phyloP scores from a whole-genome alignment of 352 stramenopile species.

The Phytophthora ramorum region DNA sequence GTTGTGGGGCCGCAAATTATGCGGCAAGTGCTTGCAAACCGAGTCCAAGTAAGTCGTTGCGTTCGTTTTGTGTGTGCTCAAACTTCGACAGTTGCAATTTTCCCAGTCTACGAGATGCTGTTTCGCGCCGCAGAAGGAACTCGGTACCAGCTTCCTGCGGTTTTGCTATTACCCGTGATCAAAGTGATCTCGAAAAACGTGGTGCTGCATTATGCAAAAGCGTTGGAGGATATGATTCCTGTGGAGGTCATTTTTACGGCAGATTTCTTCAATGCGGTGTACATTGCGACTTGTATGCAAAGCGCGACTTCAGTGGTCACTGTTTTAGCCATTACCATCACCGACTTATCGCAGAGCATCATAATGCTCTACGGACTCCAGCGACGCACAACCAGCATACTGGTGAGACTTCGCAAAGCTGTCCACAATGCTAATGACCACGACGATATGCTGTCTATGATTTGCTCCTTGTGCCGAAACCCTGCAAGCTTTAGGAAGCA shows the following conservation, averaged over 20 bases:
- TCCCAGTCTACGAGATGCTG: slow-evolving; percentile 30
- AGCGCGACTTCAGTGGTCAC: slow-evolving; percentile 11
- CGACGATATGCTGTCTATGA: slow-evolving; percentile 19
- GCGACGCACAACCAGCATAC: slow-evolving; percentile 3
- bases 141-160: slow-evolving; percentile 7
- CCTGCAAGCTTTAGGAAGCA: slow-evolving; percentile 16
- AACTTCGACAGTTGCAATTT: slow-evolving; percentile 24
- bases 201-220: slow-evolving; percentile 11
- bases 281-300: slow-evolving; percentile 37
- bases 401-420: slow-evolving; percentile 4
- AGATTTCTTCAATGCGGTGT: slow-evolving; percentile 39
- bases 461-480: slow-evolving; percentile 21
- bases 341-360: slow-evolving; percentile 28
- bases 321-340: slow-evolving; percentile 22
- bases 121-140: slow-evolving; percentile 16
- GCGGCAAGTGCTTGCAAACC: slow-evolving; percentile 12
- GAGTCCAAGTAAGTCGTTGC: slow-evolving; percentile 17
- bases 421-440: neutral
- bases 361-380: slow-evolving; percentile 25
- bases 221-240: slow-evolving; percentile 30
- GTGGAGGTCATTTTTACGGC: slow-evolving; percentile 33
- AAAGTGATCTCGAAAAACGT: slow-evolving; percentile 37
- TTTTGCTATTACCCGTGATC: slow-evolving; percentile 34
- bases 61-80: slow-evolving; percentile 28
- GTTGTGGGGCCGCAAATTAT: slow-evolving; percentile 10